Evolutionary conservation across 2,329 filamentous ascomycete species (phyloP).

Genomic region (Exophiala calicioides): DNA sequence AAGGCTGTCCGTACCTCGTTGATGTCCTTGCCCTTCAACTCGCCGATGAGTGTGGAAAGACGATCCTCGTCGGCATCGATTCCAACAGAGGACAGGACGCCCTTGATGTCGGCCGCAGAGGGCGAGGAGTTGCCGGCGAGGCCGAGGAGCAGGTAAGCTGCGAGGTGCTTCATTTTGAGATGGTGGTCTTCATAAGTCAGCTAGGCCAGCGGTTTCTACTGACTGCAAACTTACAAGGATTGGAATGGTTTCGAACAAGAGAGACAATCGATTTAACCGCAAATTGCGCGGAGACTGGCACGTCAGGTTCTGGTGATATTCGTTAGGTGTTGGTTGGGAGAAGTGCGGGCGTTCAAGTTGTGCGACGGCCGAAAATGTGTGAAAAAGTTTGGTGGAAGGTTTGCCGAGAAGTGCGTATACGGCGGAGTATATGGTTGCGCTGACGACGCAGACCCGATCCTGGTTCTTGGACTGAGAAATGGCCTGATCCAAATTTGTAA

Average conservation of each 20-base stretch:
- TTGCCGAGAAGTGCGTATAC: too few species aligned
- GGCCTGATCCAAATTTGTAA: too few species aligned
- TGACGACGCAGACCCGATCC: too few species aligned
- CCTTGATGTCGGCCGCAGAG: constrained; percentile 81
- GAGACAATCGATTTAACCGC: constrained; percentile 99
- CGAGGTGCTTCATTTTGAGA: constrained; percentile 98
- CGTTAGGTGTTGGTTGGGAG: constrained; percentile 31
- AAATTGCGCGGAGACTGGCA: constrained; percentile 97
- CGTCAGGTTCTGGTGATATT: constrained; percentile 74
- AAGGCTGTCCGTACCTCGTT: constrained; percentile 65
- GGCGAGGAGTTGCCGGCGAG: constrained; percentile 91
- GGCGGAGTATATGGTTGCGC: too few species aligned
- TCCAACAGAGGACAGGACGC: constrained; percentile 87
- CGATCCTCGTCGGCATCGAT: constrained; percentile 87
- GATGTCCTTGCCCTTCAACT: constrained; percentile 70
- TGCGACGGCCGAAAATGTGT: constrained; percentile 31
- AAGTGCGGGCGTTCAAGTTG: constrained; percentile 13
- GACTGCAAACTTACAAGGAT: constrained; percentile 13
- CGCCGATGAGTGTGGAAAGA: constrained; percentile 85
- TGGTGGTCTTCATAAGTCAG: constrained; percentile 28
- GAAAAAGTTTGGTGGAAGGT: constrained; percentile 20
- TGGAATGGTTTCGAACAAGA: constrained; percentile 49
- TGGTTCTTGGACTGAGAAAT: constrained; percentile 3
- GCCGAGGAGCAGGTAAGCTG: constrained; percentile 95
- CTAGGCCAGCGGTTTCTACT: neutral